Evolutionary conservation across 257 asterid genomes (phyloP), one percentile per base, ranked within the genome.

Genomic region (Nicotiana tomentosiformis): DNA sequence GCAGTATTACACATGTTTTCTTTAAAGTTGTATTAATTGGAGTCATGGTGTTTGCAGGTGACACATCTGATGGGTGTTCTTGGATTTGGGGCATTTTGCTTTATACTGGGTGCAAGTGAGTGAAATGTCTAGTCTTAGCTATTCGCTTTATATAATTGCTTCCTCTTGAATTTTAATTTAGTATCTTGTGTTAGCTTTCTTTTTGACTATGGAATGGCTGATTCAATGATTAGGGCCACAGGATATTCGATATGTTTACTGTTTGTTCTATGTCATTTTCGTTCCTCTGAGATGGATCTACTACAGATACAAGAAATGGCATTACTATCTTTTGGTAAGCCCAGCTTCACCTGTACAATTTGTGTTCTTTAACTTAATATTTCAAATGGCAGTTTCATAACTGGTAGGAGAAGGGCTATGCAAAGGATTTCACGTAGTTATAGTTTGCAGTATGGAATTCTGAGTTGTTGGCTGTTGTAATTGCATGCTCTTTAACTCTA

Each of bases 261-360:
- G 99, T 87, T 55, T 94, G 87, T 93, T 94, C 86, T 96, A 93
- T 85, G 89, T 94, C 58, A 92, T 91, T 70, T 96, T 96, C n/a
- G 99, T 96, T 82, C 99, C 99, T 66, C 94, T 93, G 78, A 91
- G 99, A 57, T 96, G 99, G 99, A 93, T 96, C 80, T 96, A 96
- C 76, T 96, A 96, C 86, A 89, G 98, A 76, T 96, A 96, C 91
- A 96, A 93, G 91, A 96, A 96, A 85, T 96, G 98, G 98, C 99
- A 96, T 87, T 96, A 96, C 85, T 96, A 96, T 86, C 99, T 96
- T 82, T 85, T 96, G 96, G 99, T 96, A 86, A 89, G 91, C 84
- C 82, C 64, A 51, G 39, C 65, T 49, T 76, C 64, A 16, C 46
- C 29, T 17, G 23, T 49, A 74, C 62, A 12, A 2, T 46, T 72